Base-by-base conservation (phyloP, 768 basidiomycete species). In the Xerocomellus intermedius region DNA sequence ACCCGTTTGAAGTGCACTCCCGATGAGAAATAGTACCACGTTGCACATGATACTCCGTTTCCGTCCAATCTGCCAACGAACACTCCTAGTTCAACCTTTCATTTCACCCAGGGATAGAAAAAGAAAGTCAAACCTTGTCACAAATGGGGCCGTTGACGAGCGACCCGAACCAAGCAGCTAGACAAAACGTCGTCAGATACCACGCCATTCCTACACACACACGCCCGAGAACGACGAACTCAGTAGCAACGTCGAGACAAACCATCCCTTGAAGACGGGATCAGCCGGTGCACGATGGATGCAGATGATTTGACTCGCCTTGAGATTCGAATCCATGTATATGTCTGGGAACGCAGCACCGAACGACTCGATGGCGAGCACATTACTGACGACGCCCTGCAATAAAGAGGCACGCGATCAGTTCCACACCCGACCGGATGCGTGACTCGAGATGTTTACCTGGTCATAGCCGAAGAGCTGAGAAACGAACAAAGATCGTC, bases 381-480 rank as follows among this genome's bases (percentile, higher is more conserved):
- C 70, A 26, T 64, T 66, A 21, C 66, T 66, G 36, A 72, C 61
- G 39, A 70, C 70, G 7, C 68, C 69, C 70, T 69, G 30, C 12
- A 44, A 57, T 2, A 48, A n/a, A 39, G 19, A 35, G 8, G 35
- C 9, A 51, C 2, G 2, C 16, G 22, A 43, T 61, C 16, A 58
- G 48, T 14, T 28, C 19, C 8, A 30, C n/a, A 3, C 8, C 12
- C 13, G 22, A 19, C n/a, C 13, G 12, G 45, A 35, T 30, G 10
- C 16, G 8, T n/a, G 32, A 38, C 5, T 30, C 32, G 16, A 6
- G 19, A 33, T 26, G 7, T 32, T 21, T 46, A 67, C 68, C 56
- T 70, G 70, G 35, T 66, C 70, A 48, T 72, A 70, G 13, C 69
- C 69, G 47, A 72, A 70, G 33, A 70, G 63, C 69, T 72, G 32